These are phyloP conservation scores for Butyriboletus loyo DNA, from an alignment of 768 basidiomycete genomes.

Conservation along the genomic window DNA sequence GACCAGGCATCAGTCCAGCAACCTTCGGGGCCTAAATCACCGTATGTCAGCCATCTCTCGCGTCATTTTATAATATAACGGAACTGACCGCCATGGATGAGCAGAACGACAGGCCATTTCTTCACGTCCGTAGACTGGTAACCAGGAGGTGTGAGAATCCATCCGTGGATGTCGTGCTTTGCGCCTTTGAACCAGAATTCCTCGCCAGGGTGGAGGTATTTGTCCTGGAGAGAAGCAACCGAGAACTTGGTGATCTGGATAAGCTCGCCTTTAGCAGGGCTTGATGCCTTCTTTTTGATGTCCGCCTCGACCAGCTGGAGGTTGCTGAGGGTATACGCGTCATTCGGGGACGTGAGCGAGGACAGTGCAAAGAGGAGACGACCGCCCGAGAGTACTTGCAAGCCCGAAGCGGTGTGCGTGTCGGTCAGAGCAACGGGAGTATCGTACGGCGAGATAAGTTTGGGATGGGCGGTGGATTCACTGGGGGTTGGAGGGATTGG, in stretches of 20 bases:
- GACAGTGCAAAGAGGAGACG: slow-evolving; percentile 71
- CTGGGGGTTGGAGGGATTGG: slow-evolving; percentile 62
- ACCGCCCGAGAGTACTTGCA: slow-evolving; percentile 58
- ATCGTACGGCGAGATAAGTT: slow-evolving; percentile 38
- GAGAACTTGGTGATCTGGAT: slow-evolving; percentile 67
- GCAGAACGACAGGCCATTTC: slow-evolving; percentile 75
- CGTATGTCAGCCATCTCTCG: background rate
- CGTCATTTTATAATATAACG: background rate
- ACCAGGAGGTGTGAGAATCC: slow-evolving; percentile 76
- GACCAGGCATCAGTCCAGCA: slow-evolving; percentile 94
- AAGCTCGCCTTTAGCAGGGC: slow-evolving; percentile 33
- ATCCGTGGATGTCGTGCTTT: slow-evolving; percentile 76
- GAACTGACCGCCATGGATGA: slow-evolving; percentile 72
- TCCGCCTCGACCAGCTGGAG: slow-evolving; percentile 44
- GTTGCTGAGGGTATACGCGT: slow-evolving; percentile 62
- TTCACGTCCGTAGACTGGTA: slow-evolving; percentile 62
- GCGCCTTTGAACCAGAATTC: slow-evolving; percentile 92
- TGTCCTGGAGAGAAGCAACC: slow-evolving; percentile 50
- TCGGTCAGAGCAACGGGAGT: slow-evolving; percentile 60
- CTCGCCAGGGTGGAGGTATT: slow-evolving; percentile 60
- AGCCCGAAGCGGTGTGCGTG: slow-evolving; percentile 52
- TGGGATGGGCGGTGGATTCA: slow-evolving; percentile 50
- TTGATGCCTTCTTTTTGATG: slow-evolving; percentile 31
- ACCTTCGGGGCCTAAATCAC: slow-evolving; percentile 59
- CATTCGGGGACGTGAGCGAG: slow-evolving; percentile 76